Evolutionary conservation across 139 green algal genomes (phyloP), one percentile per base, ranked within the genome.

Genomic region (Protoeuglena noctilucae): DNA sequence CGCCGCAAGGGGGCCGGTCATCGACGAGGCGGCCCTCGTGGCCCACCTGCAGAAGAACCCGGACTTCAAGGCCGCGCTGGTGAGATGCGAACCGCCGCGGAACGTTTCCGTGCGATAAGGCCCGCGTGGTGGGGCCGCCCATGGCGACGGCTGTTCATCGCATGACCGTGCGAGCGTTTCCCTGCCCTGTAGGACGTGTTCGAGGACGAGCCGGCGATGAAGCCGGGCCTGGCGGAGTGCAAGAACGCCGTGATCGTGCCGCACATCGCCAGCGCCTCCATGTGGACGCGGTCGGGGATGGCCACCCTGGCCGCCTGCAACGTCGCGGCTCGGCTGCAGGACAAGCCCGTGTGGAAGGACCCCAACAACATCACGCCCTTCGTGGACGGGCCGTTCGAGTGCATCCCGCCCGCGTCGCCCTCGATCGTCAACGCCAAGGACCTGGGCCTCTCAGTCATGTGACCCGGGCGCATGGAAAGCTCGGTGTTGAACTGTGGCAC

Each of bases 201-300:
- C 69, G 90, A 98, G 77, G 78, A 97, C 57, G 90, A 98, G 81
- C 90, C 90, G 0, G 52, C 74, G 29, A 98, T 96, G 85, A 83
- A 81, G 66, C 79, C 89, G 5, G 90, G 90, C 1, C 79, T 98
- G 25, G 70, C 51, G 0, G 74, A 96, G 4, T 85, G 80, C 53
- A 58, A 72, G 16, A 98, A 98, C 62, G 89, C 83, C 12, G 91
- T 98, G 24, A 85, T 97, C 26, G 85, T 98, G 56, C 90, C 90
- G 3, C 90, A 98, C 74, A 98, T 98, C 49, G 90, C 91, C 1
- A 96, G 85, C 25, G 90, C 90, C 4, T 94, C 87, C 19, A 60
- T 85, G 27, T 94, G 84, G 86, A 94, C 86, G 3, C 73, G 82
- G 48, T 73, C 66, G 34, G 84, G 84, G 57, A 94, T 94, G 84